These are phyloP conservation scores for Lophium mytilinum DNA, from an alignment of 495 filamentous ascomycete species.

Conservation along the genomic window DNA sequence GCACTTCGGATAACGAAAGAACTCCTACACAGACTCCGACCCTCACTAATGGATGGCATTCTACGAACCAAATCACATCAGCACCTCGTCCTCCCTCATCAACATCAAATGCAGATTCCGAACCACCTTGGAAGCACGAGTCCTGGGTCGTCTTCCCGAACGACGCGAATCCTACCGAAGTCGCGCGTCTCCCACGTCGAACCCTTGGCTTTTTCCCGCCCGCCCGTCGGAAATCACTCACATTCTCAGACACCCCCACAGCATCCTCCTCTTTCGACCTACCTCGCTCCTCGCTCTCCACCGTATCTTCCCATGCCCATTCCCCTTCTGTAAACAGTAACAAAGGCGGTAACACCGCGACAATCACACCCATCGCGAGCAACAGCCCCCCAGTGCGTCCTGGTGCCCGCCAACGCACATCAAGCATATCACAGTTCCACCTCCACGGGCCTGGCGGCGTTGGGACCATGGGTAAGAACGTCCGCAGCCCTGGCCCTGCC, in stretches of 20 bases:
- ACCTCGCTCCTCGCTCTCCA: conserved; percentile 38
- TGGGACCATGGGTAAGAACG: conserved; percentile 62
- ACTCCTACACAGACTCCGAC: conserved; percentile 8
- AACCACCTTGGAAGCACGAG: conserved; percentile 69
- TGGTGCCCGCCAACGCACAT: conserved; percentile 2
- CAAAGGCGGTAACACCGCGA: conserved; percentile 12
- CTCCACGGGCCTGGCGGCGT: conserved; percentile 77
- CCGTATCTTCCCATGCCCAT: conserved; percentile 23
- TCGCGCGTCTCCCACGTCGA: conserved; percentile 73
- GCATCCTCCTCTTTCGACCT: conserved; percentile 57
- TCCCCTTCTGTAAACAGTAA: conserved; percentile 11
- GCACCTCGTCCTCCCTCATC: conserved; percentile 22
- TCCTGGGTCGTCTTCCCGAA: conserved; percentile 77
- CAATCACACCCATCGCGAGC: conserved; percentile 2
- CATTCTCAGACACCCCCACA: conserved; percentile 42
- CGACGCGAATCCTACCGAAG: conserved; percentile 63
- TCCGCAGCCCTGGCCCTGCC: conserved; percentile 67
- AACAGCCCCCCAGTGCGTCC: conserved; percentile 12
- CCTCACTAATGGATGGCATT: conserved; percentile 25
- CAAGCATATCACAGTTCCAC: conserved; percentile 26
- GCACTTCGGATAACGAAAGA: conserved; percentile 2
- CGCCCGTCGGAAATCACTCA: conserved; percentile 69
- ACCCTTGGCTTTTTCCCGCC: conserved; percentile 88
- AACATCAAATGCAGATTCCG: conserved; percentile 21
- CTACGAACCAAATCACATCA: conserved; percentile 19